These are phyloP conservation scores for Elsinoe arachidis DNA, from an alignment of 2,329 filamentous ascomycete species.

Conservation along the genomic window DNA sequence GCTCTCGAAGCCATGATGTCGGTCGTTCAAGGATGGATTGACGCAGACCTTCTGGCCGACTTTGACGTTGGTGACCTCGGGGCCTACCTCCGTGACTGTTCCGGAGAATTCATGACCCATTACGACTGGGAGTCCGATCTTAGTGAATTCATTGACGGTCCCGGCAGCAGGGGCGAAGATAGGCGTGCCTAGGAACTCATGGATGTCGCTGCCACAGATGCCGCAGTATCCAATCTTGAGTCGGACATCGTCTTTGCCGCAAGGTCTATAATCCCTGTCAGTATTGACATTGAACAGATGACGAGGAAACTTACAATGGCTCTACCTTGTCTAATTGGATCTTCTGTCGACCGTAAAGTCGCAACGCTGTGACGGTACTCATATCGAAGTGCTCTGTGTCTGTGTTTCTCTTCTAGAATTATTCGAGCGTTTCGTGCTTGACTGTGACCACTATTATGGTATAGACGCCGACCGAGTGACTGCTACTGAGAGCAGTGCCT, in stretches of 20 bases:
- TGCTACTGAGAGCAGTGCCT: too few species aligned
- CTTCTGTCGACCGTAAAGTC: neutral
- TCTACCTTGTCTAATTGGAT: slow-evolving; percentile 7
- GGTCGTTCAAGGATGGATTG: slow-evolving; percentile 36
- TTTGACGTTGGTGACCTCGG: slow-evolving; percentile 38
- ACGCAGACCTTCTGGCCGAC: slow-evolving; percentile 51
- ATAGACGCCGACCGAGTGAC: too few species aligned
- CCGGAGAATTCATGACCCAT: slow-evolving; percentile 60
- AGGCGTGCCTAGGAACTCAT: neutral
- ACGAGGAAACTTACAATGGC: neutral
- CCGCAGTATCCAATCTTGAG: slow-evolving; percentile 5
- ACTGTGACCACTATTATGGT: too few species aligned
- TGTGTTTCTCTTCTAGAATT: neutral
- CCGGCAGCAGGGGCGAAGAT: slow-evolving; percentile 3
- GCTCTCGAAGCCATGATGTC: neutral
- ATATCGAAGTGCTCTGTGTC: neutral
- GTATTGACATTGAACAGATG: neutral
- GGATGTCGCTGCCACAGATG: slow-evolving; percentile 10
- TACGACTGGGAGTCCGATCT: slow-evolving; percentile 6
- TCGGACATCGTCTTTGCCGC: slow-evolving; percentile 2
- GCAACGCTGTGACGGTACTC: neutral
- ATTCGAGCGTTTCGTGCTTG: too few species aligned
- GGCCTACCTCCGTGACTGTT: slow-evolving; percentile 50
- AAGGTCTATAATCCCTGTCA: neutral
- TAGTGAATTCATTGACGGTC: neutral